Percentiles rank a stretch among this genome's conserved stretches.
phyloP scores from a whole-genome alignment of 2,329 filamentous ascomycete genomes.

The Neoascochyta sp. region DNA sequence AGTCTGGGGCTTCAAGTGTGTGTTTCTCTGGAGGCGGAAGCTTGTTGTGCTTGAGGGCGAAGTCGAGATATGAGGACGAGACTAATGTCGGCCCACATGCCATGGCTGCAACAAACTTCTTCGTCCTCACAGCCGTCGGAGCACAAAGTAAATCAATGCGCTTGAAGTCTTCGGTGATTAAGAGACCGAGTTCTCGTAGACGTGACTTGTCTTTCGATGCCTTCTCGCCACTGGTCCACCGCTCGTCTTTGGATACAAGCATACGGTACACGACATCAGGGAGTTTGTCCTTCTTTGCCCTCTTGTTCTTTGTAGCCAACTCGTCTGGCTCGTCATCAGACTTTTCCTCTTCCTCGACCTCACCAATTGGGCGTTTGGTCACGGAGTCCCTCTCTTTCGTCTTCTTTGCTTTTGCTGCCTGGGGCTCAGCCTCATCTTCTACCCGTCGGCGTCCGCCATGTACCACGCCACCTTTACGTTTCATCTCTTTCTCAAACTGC shows the following conservation, averaged over 20 bases:
- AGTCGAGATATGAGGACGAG: constrained; percentile 72
- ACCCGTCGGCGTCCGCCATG: constrained; percentile 49
- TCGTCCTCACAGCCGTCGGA: constrained; percentile 79
- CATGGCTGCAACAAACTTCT: constrained; percentile 87
- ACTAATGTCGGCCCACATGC: constrained; percentile 77
- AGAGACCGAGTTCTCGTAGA: constrained; percentile 77
- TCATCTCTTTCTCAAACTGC: constrained; percentile 89
- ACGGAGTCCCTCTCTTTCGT: constrained; percentile 36
- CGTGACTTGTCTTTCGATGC: constrained; percentile 79
- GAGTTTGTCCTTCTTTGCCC: constrained; percentile 46
- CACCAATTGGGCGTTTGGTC: constrained; percentile 46
- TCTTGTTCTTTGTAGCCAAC: constrained; percentile 60
- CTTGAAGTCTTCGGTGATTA: constrained; percentile 70
- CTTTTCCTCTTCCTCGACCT: constrained; percentile 40
- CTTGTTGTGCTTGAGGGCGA: constrained; percentile 66
- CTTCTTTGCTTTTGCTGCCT: constrained; percentile 21
- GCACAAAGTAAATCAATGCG: constrained; percentile 84
- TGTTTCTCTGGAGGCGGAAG: constrained; percentile 64
- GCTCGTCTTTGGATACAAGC: constrained; percentile 77
- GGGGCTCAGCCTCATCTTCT: constrained; percentile 39
- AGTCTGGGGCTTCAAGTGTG: constrained; percentile 65
- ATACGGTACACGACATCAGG: constrained; percentile 70
- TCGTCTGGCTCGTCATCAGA: constrained; percentile 47
- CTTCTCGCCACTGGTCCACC: constrained; percentile 72
- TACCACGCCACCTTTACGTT: constrained; percentile 66